Conservation (phyloP, 148 eudicot genomes). For the Hydrangea macrophylla region DNA sequence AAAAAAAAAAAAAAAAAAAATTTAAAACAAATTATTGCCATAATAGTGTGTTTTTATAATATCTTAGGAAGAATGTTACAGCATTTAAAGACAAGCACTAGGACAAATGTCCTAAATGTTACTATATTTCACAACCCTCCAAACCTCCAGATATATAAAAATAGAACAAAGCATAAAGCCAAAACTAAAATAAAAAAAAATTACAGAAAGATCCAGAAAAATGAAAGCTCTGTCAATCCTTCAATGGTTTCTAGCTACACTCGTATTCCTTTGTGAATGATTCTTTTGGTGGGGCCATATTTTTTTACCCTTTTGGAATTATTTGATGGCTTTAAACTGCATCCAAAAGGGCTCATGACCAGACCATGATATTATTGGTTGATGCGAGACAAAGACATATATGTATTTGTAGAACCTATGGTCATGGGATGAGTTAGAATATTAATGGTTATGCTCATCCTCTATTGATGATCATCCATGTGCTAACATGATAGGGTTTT, state of each 20-base stretch:
- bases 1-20: too few species aligned
- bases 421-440: background rate
- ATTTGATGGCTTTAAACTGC: background rate
- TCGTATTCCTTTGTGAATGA: conserved; percentile 14
- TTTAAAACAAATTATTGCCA: too few species aligned
- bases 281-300: conserved; percentile 26
- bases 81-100: conserved; percentile 19
- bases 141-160: conserved; percentile 17
- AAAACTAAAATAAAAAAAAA: too few species aligned
- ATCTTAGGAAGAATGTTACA: conserved; percentile 23
- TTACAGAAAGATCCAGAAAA: conserved; percentile 24
- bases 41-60: background rate
- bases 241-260: conserved; percentile 23
- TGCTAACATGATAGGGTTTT: too few species aligned
- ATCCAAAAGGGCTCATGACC: background rate
- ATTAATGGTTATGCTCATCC: too few species aligned
- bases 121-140: conserved; percentile 17
- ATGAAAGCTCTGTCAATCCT: conserved; percentile 27
- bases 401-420: background rate
- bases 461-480: too few species aligned
- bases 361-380: background rate
- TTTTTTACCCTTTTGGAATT: conserved; percentile 13
- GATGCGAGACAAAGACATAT: background rate
- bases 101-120: conserved; percentile 9
- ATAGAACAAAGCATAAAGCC: conserved; percentile 17